Conservation (phyloP, 768 basidiomycete species). For the Boletus pseudopeckii region DNA sequence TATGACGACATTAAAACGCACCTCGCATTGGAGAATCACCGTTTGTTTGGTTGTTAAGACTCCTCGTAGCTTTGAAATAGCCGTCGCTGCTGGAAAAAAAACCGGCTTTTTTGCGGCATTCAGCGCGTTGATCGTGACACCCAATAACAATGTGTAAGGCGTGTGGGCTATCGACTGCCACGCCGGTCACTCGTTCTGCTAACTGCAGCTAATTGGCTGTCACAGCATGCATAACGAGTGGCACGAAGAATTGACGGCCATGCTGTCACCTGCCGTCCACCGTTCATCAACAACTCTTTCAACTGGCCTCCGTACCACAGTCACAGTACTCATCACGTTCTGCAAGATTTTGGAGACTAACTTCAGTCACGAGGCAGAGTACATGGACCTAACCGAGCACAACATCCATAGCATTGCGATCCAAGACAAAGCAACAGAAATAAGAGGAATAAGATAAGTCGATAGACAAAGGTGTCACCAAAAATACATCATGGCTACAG, state of each 20-base stretch:
- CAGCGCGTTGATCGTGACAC: background rate
- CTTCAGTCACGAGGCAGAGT: background rate
- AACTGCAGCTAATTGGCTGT: background rate
- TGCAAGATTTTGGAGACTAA: background rate
- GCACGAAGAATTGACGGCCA: no score
- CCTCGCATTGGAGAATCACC: background rate
- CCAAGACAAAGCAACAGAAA: constrained; percentile 29
- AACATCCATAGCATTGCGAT: constrained; percentile 30
- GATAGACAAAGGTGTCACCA: constrained; percentile 13
- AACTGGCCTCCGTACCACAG: no score
- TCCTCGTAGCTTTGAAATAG: background rate
- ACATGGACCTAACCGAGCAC: constrained; percentile 10
- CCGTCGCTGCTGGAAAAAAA: background rate
- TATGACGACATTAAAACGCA: background rate
- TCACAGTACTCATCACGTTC: no score
- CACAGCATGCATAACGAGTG: background rate
- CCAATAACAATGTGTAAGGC: background rate
- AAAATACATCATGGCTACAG: constrained; percentile 27
- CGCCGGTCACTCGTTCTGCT: background rate
- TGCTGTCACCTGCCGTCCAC: no score
- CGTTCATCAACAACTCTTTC: no score
- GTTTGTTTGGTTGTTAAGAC: background rate
- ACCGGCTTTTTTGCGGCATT: background rate
- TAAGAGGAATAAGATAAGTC: constrained; percentile 32
- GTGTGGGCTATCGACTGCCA: background rate